These are phyloP conservation scores for Stenogyne calaminthoides DNA, from an alignment of 305 asterid genomes.

Conservation along the genomic window DNA sequence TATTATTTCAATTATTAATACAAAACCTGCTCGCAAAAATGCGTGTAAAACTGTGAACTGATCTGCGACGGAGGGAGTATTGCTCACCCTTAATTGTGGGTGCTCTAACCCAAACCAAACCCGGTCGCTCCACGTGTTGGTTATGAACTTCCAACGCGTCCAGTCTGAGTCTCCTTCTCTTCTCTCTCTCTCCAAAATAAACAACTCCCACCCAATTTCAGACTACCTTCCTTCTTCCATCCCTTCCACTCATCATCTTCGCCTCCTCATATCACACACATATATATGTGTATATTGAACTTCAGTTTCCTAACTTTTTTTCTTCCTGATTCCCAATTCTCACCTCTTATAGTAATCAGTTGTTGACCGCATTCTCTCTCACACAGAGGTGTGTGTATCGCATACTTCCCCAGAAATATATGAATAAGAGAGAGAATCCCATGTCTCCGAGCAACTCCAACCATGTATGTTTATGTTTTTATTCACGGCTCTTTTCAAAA, in stretches of 20 bases:
- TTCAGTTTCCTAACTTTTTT: not conserved
- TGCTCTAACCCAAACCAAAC: no score
- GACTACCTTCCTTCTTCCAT: not conserved
- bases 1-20: no score
- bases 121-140: no score
- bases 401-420: not conserved
- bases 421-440: constrained; percentile 36
- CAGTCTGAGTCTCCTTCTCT: no score
- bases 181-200: not conserved
- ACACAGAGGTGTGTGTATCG: no score
- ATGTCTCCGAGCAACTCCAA: constrained; percentile 54
- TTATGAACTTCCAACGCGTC: not conserved
- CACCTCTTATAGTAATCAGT: not conserved
- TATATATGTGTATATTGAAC: not conserved
- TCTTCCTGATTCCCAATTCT: constrained; percentile 8
- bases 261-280: not conserved
- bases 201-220: not conserved
- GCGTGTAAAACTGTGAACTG: no score
- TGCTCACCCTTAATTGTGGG: no score
- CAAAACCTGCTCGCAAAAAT: no score
- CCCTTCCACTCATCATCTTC: not conserved
- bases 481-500: not conserved
- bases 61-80: no score
- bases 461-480: constrained; percentile 30
- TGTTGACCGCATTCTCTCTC: constrained; percentile 17